Percentiles rank a stretch among this genome's conserved stretches.
These are phyloP conservation scores for Microthyrium microscopicum DNA, from an alignment of 2,329 filamentous ascomycete genomes.

Conservation along the genomic window DNA sequence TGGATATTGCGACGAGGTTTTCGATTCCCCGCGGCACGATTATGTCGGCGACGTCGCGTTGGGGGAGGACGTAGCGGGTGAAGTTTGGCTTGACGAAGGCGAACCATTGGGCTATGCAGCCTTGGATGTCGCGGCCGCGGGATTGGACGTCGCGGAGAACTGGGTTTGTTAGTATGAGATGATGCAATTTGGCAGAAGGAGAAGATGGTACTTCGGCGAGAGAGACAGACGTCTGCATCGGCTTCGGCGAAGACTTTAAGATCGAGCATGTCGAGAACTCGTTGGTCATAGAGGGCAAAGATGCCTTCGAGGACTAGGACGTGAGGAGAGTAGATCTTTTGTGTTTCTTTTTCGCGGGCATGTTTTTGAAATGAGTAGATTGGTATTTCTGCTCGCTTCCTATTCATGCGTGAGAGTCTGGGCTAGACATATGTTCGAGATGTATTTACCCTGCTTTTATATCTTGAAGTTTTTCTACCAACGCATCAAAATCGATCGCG, in stretches of 20 bases:
- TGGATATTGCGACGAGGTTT: constrained; percentile 83
- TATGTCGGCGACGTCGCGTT: constrained; percentile 75
- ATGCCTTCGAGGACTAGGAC: constrained; percentile 93
- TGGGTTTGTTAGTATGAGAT: constrained; percentile 21
- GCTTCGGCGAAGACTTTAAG: constrained; percentile 94
- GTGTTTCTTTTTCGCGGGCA: constrained; percentile 60
- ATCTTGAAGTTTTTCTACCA: constrained; percentile 64
- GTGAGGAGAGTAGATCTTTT: constrained; percentile 87
- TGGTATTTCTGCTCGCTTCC: constrained; percentile 77
- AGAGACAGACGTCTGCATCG: constrained; percentile 84
- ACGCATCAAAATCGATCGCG: constrained; percentile 83
- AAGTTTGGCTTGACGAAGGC: constrained; percentile 93
- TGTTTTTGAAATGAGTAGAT: constrained; percentile 93
- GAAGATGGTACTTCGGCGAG: constrained; percentile 53
- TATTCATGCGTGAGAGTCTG: constrained; percentile 19
- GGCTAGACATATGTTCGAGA: constrained; percentile 5
- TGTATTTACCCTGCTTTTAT: constrained; percentile 87
- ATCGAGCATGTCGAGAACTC: constrained; percentile 74
- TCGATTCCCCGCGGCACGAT: constrained; percentile 92
- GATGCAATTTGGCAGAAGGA: constrained; percentile 4
- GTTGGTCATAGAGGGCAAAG: constrained; percentile 76
- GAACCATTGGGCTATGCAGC: constrained; percentile 98
- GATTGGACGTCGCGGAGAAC: constrained; percentile 79
- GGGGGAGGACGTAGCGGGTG: constrained; percentile 82
- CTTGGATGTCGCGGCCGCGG: constrained; percentile 79